phyloP scores from a whole-genome alignment of 202 grass and related monocot genomes.

The Elaeis oleifera region DNA sequence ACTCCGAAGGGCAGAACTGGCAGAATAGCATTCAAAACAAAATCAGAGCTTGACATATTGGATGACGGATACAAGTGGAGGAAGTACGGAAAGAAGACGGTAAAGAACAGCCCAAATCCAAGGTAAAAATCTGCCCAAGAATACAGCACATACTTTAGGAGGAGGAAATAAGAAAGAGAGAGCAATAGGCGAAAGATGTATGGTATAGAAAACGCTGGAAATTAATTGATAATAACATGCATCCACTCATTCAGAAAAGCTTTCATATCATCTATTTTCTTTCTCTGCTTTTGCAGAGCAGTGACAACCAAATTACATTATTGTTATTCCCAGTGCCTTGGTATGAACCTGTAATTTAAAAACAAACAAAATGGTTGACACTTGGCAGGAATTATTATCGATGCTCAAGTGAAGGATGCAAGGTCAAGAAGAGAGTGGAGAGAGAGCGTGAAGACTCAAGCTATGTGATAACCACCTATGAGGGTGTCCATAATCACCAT shows the following conservation, averaged over 20 bases:
- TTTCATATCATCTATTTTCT: no score
- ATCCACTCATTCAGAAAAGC: no score
- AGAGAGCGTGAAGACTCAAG: conserved; percentile 42
- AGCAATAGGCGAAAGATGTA: no score
- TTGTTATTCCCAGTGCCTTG: no score
- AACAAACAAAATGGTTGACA: conserved; percentile 3
- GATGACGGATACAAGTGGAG: conserved; percentile 77
- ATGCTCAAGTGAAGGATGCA: conserved; percentile 53
- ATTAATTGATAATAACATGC: no score
- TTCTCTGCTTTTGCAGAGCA: no score
- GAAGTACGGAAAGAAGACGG: conserved; percentile 80
- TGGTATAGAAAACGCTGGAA: no score
- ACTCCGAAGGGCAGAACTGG: not conserved
- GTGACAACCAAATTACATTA: no score
- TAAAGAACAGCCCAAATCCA: conserved; percentile 71
- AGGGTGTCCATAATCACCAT: conserved; percentile 74
- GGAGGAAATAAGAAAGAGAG: no score
- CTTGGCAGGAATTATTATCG: conserved; percentile 70
- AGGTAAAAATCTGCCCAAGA: conserved; percentile 28
- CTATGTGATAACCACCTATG: conserved; percentile 75
- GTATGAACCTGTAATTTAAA: no score
- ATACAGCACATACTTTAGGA: no score
- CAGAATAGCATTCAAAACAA: conserved; percentile 68
- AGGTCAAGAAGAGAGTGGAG: conserved; percentile 76
- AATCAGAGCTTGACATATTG: conserved; percentile 48